Percentiles rank a stretch among this genome's conserved stretches.
Conservation (phyloP, 257 asterid genomes). For the Avicennia marina region DNA sequence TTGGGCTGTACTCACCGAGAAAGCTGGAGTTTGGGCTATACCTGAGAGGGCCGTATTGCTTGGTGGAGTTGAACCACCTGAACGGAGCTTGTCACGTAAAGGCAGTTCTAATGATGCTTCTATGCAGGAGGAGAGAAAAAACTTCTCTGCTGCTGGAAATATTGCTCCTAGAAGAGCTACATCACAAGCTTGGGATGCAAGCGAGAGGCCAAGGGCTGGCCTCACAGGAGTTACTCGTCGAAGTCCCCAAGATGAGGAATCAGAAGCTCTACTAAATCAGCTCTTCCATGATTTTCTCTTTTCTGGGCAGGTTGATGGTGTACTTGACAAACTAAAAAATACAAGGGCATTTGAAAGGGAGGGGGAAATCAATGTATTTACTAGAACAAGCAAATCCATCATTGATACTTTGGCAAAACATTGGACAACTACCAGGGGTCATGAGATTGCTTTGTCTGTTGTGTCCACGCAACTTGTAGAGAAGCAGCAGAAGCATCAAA, state of each 20-base stretch:
- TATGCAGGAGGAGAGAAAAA: constrained; percentile 57
- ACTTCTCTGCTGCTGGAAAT: constrained; percentile 49
- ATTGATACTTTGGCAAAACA: constrained; percentile 95
- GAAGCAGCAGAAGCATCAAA: constrained; percentile 85
- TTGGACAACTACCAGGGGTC: constrained; percentile 94
- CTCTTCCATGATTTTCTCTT: constrained; percentile 74
- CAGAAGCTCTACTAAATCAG: constrained; percentile 83
- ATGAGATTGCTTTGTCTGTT: constrained; percentile 75
- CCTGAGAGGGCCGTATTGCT: constrained; percentile 88
- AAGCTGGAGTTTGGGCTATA: constrained; percentile 96
- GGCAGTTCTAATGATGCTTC: constrained; percentile 81
- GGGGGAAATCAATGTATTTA: constrained; percentile 77
- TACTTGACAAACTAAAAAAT: constrained; percentile 51
- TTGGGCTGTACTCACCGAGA: constrained; percentile 93
- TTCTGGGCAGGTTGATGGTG: constrained; percentile 80
- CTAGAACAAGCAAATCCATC: constrained; percentile 83
- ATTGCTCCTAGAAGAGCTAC: constrained; percentile 73
- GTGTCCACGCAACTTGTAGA: constrained; percentile 76
- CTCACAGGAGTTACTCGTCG: constrained; percentile 59
- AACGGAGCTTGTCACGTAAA: constrained; percentile 87
- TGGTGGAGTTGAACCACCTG: constrained; percentile 98
- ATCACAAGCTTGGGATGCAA: constrained; percentile 82
- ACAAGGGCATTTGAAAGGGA: constrained; percentile 93
- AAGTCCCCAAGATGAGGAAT: constrained; percentile 83
- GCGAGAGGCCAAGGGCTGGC: constrained; percentile 60